Evolutionary conservation across 1,284 basidiomycete genomes (phyloP), one percentile per base, ranked within the genome.

Genomic region (Sparassis latifolia): DNA sequence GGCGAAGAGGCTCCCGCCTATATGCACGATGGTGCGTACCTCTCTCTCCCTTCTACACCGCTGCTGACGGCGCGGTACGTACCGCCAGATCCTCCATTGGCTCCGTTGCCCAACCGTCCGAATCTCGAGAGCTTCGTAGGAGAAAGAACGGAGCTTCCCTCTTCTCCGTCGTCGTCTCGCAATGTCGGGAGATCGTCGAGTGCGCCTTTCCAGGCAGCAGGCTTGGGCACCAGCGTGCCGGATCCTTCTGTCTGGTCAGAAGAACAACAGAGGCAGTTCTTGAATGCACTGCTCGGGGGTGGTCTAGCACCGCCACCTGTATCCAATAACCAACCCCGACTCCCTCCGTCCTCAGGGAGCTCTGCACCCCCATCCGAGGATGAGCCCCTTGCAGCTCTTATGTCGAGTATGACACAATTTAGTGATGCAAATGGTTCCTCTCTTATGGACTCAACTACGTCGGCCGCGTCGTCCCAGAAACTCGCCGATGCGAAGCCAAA

Each of bases 1-100:
- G 86, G 86, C 33, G 84, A 86, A 50, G 84, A 87, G 53, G 78
- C 75, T 3, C 70, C 79, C 4, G 73, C 74, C n/a, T 84, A 79
- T 60, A 63, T 76, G 52, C 74, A 75, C 56, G 71, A 78, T 49
- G 77, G 84, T 84, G 52, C 53, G 73, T 60, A 44, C 32, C 27
- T 42, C 2, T 51, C 45, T 37, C 52, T 33, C 43, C 39, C 20
- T 44, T 54, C 46, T 38, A 51, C 49, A 44, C 46, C 52, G 2
- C 31, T 2, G 20, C 47, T 30, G 28, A 30, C 6, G n/a, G n/a
- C 7, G 20, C 29, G 42, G 46, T 33, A 29, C 31, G 45, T 28
- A 42, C 9, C 6, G 7, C 45, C 39, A 76, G 78, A 79, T 58
- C 73, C 70, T 51, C 74, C 71, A 44, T 65, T 71, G 20, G 71